A percentile compares a stretch with the other conserved stretches of the same genome.
Conservation (phyloP, 257 asterid species). For the Petunia axillaris region DNA sequence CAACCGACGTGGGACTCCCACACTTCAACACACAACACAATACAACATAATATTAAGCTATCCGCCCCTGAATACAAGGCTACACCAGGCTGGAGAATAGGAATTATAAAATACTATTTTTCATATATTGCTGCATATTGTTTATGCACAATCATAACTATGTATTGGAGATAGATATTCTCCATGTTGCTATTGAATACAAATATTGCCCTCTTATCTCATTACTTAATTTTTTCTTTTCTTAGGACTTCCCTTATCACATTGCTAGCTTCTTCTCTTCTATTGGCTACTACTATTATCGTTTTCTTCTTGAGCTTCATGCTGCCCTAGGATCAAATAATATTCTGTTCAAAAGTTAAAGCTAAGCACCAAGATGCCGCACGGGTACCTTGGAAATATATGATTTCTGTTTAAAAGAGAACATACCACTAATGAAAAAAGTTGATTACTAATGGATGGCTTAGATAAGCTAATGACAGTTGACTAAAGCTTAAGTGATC, state of each 20-base stretch:
- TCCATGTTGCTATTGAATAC: not conserved
- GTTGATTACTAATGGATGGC: slow-evolving; percentile 37
- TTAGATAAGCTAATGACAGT: slow-evolving; percentile 34
- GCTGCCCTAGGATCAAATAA: slow-evolving; percentile 4
- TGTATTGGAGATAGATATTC: not conserved
- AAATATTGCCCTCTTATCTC: not conserved
- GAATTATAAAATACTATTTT: not conserved
- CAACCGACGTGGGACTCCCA: no score
- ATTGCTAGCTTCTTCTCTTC: not conserved
- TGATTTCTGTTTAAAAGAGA: slow-evolving; percentile 19
- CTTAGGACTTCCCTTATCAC: not conserved
- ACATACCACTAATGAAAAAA: slow-evolving; percentile 34
- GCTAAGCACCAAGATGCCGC: slow-evolving; percentile 21
- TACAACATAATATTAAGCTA: no score
- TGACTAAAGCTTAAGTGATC: slow-evolving; percentile 41
- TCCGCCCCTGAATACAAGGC: no score
- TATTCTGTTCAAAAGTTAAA: slow-evolving; percentile 20
- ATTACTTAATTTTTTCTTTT: no score
- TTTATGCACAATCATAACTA: not conserved
- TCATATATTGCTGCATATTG: not conserved
- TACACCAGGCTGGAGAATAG: not conserved
- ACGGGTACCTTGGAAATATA: slow-evolving; percentile 27
- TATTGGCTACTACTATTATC: not conserved
- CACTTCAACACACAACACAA: no score
- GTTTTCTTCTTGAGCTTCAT: not conserved